phyloP scores from a whole-genome alignment of 768 basidiomycete genomes.

The Podaxis rugospora region DNA sequence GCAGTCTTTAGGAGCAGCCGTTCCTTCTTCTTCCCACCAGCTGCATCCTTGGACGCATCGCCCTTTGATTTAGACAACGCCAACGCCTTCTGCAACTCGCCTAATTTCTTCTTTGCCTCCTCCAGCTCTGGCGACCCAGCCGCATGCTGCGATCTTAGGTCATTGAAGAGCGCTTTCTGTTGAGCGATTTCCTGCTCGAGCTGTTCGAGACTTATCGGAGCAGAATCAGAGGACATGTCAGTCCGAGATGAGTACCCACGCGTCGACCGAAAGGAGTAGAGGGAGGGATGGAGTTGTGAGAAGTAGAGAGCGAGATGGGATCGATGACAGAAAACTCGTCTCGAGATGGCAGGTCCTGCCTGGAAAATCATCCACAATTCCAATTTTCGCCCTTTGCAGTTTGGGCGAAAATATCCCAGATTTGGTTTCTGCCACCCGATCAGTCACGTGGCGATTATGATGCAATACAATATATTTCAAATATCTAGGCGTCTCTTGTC shows the following conservation, averaged over 20 bases:
- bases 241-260: neutral
- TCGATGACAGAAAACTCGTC: constrained; percentile 7
- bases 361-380: constrained; percentile 3
- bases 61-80: constrained; percentile 27
- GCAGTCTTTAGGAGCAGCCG: constrained; percentile 84
- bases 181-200: constrained; percentile 52
- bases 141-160: constrained; percentile 49
- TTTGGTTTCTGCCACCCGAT: neutral
- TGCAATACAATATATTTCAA: neutral
- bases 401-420: neutral
- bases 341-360: constrained; percentile 1
- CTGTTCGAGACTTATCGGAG: constrained; percentile 8
- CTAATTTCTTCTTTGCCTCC: constrained; percentile 63
- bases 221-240: neutral
- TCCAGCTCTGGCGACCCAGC: constrained; percentile 48
- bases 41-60: neutral
- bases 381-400: neutral
- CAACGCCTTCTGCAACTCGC: constrained; percentile 60
- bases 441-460: neutral
- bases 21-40: constrained; percentile 49
- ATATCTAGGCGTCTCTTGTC: neutral
- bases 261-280: neutral
- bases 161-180: constrained; percentile 56
- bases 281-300: neutral
- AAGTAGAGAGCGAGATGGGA: constrained; percentile 1